These are phyloP conservation scores for Talaromyces borbonicus DNA, from an alignment of 495 filamentous ascomycete genomes.

Conservation along the genomic window DNA sequence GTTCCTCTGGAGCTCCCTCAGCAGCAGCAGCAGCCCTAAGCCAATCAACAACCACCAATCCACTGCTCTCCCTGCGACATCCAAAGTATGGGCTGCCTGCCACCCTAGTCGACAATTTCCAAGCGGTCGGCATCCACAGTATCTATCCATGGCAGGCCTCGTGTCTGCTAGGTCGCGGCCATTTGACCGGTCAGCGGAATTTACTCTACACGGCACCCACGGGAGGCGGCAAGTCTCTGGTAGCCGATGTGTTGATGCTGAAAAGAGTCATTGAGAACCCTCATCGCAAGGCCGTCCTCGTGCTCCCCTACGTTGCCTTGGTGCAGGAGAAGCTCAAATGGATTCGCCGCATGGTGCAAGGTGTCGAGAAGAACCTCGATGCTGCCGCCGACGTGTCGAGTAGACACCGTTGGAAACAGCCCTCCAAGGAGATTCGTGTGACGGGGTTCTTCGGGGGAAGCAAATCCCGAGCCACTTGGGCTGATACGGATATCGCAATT, in stretches of 20 bases:
- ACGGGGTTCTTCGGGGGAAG: constrained; percentile 70
- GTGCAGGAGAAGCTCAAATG: constrained; percentile 78
- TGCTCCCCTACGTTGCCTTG: constrained; percentile 75
- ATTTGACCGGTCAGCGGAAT: constrained; percentile 56
- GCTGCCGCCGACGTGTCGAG: constrained; percentile 15
- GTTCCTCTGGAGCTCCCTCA: too few relatives aligned
- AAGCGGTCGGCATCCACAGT: constrained; percentile 48
- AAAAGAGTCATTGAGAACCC: constrained; percentile 59
- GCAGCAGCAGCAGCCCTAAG: background rate
- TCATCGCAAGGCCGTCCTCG: constrained; percentile 59
- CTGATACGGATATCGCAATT: constrained; percentile 68
- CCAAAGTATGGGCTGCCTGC: constrained; percentile 54
- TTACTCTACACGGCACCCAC: constrained; percentile 80
- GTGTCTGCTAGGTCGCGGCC: constrained; percentile 58
- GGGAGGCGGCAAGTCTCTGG: constrained; percentile 71
- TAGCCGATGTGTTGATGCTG: constrained; percentile 67
- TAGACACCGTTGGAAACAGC: constrained; percentile 23
- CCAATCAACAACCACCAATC: constrained; percentile 12
- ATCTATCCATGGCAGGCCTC: constrained; percentile 84
- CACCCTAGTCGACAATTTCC: constrained; percentile 55
- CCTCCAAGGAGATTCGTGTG: constrained; percentile 43
- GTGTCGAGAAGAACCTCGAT: constrained; percentile 40
- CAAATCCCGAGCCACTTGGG: constrained; percentile 54
- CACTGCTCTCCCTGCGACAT: constrained; percentile 53
- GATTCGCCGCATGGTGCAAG: constrained; percentile 58